Conservation (phyloP, 257 asterid genomes). For the Haberlea rhodopensis region DNA sequence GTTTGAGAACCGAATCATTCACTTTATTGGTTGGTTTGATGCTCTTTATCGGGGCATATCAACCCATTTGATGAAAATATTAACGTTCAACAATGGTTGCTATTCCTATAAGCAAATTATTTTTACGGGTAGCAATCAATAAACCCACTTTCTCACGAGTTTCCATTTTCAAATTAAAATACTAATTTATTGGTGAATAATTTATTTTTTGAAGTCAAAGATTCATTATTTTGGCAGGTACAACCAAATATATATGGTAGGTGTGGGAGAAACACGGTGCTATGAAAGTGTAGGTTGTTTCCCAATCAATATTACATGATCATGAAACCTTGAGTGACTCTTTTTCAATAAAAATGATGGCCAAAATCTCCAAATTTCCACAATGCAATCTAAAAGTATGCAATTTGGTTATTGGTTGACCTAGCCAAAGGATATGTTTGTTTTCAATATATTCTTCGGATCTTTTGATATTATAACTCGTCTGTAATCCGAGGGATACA, state of each 20-base stretch:
- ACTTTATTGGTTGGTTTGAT: too few relatives aligned
- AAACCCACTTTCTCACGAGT: background rate
- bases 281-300: background rate
- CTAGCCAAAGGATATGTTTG: background rate
- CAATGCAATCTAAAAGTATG: background rate
- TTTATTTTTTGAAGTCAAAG: background rate
- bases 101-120: too few relatives aligned
- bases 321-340: background rate
- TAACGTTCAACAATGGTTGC: too few relatives aligned
- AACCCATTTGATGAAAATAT: too few relatives aligned
- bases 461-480: too few relatives aligned
- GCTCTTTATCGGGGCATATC: too few relatives aligned
- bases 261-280: background rate
- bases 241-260: too few relatives aligned
- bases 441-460: too few relatives aligned
- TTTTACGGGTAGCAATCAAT: too few relatives aligned
- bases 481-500: too few relatives aligned
- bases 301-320: background rate
- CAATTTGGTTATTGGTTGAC: background rate
- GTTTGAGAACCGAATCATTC: too few relatives aligned
- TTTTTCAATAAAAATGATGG: background rate
- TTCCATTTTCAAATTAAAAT: background rate
- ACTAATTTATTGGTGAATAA: background rate
- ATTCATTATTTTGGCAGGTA: background rate
- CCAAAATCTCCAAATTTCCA: background rate